These are phyloP conservation scores for Acacia crassicarpa DNA, from an alignment of 306 rosid species.

Conservation along the genomic window DNA sequence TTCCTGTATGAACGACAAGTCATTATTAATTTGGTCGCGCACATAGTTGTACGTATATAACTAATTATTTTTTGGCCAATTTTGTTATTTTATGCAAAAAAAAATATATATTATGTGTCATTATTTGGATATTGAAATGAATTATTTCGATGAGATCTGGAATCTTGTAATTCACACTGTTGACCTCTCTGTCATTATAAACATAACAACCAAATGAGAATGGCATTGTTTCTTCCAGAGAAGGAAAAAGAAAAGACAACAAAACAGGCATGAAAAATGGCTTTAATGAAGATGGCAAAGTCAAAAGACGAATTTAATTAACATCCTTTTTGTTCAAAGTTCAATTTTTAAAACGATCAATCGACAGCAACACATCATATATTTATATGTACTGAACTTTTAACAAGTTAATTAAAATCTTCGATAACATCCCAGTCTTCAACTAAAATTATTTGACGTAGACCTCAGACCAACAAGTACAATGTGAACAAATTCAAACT, in stretches of 20 bases:
- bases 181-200: background rate
- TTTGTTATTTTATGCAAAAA: background rate
- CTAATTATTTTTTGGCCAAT: background rate
- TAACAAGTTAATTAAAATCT: slow-evolving; percentile 20
- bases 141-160: background rate
- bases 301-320: slow-evolving; percentile 5
- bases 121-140: background rate
- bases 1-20: background rate
- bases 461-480: background rate
- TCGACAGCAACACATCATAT: background rate
- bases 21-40: background rate
- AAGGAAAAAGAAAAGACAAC: background rate
- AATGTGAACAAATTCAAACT: background rate
- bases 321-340: slow-evolving; percentile 15
- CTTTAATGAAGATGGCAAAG: slow-evolving; percentile 30
- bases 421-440: slow-evolving; percentile 26
- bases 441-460: slow-evolving; percentile 25
- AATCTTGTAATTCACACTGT: slow-evolving; percentile 12
- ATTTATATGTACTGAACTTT: background rate
- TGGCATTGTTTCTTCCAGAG: slow-evolving; percentile 14
- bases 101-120: background rate
- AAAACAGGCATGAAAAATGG: slow-evolving; percentile 26
- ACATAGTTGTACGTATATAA: too few species aligned
- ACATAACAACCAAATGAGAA: slow-evolving; percentile 19
- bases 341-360: background rate